These are phyloP conservation scores for Aspergillus brasiliensis DNA, from an alignment of 2,329 filamentous ascomycete species.

Conservation along the genomic window DNA sequence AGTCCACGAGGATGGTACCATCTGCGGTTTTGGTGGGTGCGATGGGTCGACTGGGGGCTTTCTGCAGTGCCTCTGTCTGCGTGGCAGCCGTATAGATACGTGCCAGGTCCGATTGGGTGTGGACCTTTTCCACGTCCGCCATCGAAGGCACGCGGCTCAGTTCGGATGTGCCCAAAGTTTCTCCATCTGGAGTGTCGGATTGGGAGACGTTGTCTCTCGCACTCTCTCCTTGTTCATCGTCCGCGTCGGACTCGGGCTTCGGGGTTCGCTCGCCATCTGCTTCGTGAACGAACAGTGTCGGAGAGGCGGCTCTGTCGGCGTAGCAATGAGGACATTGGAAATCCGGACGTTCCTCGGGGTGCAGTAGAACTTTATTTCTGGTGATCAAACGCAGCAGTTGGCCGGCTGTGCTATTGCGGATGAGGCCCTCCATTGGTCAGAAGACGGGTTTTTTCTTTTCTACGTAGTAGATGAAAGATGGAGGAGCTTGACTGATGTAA, in stretches of 20 bases:
- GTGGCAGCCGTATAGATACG: slow-evolving; percentile 2
- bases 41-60: slow-evolving; percentile 1
- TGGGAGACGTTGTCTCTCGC: background rate
- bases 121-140: slow-evolving; percentile 5
- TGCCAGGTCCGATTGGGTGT: slow-evolving; percentile 1
- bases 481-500: background rate
- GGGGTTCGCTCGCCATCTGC: background rate
- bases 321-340: slow-evolving; percentile 6
- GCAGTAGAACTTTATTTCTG: background rate
- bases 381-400: slow-evolving; percentile 6
- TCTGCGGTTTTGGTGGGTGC: slow-evolving; percentile 4
- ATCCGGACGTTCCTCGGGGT: slow-evolving; percentile 3
- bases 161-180: background rate
- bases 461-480: background rate
- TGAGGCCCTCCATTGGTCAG: background rate
- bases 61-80: slow-evolving; percentile 5
- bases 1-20: slow-evolving; percentile 7
- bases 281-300: background rate
- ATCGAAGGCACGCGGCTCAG: slow-evolving; percentile 5
- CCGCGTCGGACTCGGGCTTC: background rate
- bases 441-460: background rate
- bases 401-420: slow-evolving; percentile 2
- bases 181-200: background rate
- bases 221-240: background rate
- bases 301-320: background rate